Evolutionary conservation across 1,139 yeast species (phyloP).

Genomic region (Candida dubliniensis): DNA sequence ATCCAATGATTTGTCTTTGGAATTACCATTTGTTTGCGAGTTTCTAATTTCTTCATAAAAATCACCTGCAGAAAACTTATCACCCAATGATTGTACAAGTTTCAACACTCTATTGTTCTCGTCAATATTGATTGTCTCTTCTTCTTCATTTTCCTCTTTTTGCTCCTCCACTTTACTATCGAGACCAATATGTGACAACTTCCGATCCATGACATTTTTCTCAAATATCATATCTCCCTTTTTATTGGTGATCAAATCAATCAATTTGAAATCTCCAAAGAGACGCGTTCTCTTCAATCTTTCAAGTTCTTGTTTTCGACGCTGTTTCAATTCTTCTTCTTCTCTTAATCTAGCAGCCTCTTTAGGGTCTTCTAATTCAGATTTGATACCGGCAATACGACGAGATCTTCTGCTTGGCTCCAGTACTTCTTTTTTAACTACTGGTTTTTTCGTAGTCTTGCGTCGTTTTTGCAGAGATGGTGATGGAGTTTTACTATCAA

Average conservation of each 20-base stretch:
- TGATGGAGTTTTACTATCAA: slow-evolving; percentile 15
- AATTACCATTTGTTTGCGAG: slow-evolving; percentile 20
- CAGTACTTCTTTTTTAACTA: slow-evolving; percentile 19
- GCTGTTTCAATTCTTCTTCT: slow-evolving; percentile 36
- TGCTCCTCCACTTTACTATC: slow-evolving; percentile 14
- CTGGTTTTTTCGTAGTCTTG: slow-evolving; percentile 7
- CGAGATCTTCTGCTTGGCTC: slow-evolving; percentile 64
- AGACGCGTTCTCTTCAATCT: slow-evolving; percentile 54
- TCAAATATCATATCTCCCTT: slow-evolving; percentile 36
- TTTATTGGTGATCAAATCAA: slow-evolving; percentile 53
- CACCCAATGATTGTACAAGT: slow-evolving; percentile 46
- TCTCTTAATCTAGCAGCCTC: slow-evolving; percentile 34
- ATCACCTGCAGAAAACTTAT: slow-evolving; percentile 74
- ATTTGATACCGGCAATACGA: slow-evolving; percentile 62
- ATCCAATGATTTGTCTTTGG: slow-evolving; percentile 38
- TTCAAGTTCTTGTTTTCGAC: slow-evolving; percentile 47
- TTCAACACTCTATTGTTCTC: slow-evolving; percentile 37
- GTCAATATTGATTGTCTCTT: slow-evolving; percentile 19
- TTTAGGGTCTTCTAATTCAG: slow-evolving; percentile 38
- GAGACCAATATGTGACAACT: background rate
- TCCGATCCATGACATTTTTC: slow-evolving; percentile 22
- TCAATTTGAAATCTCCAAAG: slow-evolving; percentile 60
- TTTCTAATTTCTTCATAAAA: slow-evolving; percentile 55
- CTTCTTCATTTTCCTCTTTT: slow-evolving; percentile 21
- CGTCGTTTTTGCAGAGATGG: slow-evolving; percentile 20